Base-by-base conservation (phyloP, 768 basidiomycete species). In the Candolleomyces efflorescens region DNA sequence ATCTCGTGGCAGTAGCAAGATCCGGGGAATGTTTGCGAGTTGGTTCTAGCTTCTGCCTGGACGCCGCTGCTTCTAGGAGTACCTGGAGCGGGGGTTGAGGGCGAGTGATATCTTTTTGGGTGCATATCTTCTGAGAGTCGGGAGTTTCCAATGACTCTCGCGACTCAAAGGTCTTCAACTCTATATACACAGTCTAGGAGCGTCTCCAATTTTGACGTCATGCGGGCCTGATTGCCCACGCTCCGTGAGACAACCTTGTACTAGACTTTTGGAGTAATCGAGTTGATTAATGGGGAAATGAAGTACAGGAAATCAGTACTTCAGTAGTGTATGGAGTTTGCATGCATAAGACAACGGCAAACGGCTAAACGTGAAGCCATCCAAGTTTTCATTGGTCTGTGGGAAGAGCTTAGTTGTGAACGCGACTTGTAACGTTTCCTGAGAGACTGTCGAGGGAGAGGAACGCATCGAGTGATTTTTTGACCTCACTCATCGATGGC, bases 1-100 rank as follows among this genome's bases (percentile, higher is more conserved):
- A 63, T 51, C 41, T 59, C 60, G 23, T 53, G 53, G 39, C 63
- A 63, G 44, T 59, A 59, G 47, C 63, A 63, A 0, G 63, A 63
- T 2, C 63, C 63, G 17, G 58, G 54, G 49, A 56, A 55, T 4
- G 48, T 27, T 49, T 53, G 53, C 24, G 32, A 11, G 32, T 15
- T 18, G n/a, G 47, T 11, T 22, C 20, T 6, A 7, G n/a, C 18
- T 1, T 24, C 5, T 20, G 47, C 3, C 24, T 20, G 18, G 18
- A 9, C 18, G 24, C 9, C 18, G 2, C 23, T 48, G 23, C 47
- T 20, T 7, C 2, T 4, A 15, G 47, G 47, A 1, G 47, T 18
- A 15, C 7, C 24, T 23, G 47, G 47, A 26, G 47, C 20, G 47
- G 47, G 18, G 43, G 43, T 44, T 44, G 43, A 44, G 7, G 43